Conservation (phyloP, 2,329 filamentous ascomycete species). For the Colletotrichum shisoi region DNA sequence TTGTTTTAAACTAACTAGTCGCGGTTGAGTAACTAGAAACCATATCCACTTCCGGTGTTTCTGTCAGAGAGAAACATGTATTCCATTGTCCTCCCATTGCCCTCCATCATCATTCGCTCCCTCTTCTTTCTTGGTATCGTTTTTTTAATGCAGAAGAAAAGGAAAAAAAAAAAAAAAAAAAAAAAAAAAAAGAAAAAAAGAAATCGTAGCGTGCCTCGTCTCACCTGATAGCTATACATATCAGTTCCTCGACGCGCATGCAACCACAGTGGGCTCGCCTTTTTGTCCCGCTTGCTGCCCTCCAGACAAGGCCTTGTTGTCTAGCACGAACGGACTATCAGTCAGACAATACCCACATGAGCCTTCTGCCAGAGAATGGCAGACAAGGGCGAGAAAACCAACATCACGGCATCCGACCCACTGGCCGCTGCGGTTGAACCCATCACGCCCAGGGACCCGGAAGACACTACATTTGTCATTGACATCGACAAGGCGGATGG, state of each 20-base stretch:
- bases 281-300: not conserved
- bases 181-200: not conserved
- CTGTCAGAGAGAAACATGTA: too few relatives aligned
- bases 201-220: not conserved
- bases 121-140: not conserved
- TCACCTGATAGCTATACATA: not conserved
- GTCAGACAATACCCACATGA: constrained; percentile 2
- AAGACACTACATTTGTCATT: constrained; percentile 27
- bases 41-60: too few relatives aligned
- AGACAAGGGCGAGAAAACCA: constrained; percentile 44
- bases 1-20: too few relatives aligned
- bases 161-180: not conserved
- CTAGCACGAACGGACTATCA: not conserved
- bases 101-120: too few relatives aligned
- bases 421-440: constrained; percentile 45
- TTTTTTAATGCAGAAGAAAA: not conserved
- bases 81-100: too few relatives aligned
- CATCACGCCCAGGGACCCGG: constrained; percentile 28
- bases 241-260: not conserved
- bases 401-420: constrained; percentile 44
- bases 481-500: constrained; percentile 34
- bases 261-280: not conserved
- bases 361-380: constrained; percentile 30
- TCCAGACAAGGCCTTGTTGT: not conserved
- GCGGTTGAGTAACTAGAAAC: too few relatives aligned